A percentile compares a stretch with the other conserved stretches of the same genome.
Conservation (phyloP, 306 rosid species). For the Lablab purpureus region DNA sequence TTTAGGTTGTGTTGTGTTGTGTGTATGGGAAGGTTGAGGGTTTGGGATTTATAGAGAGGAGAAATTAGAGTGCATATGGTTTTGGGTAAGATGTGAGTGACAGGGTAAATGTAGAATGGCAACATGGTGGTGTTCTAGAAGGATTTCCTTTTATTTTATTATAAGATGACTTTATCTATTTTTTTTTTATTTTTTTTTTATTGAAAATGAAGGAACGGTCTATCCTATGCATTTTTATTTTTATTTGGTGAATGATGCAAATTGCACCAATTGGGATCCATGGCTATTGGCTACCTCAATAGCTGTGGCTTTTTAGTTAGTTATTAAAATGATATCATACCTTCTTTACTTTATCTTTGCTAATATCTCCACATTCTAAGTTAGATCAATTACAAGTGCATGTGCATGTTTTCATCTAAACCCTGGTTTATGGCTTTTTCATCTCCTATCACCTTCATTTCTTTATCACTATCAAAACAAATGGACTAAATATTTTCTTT, state of each 20-base stretch:
- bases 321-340: not conserved
- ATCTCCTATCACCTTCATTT: too few relatives aligned
- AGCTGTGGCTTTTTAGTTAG: not conserved
- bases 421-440: too few relatives aligned
- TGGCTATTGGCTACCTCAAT: not conserved
- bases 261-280: not conserved
- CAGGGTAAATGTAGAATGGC: not conserved
- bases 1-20: not conserved
- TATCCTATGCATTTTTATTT: not conserved
- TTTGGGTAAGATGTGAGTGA: not conserved
- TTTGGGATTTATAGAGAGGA: conserved; percentile 4
- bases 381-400: too few relatives aligned
- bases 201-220: not conserved
- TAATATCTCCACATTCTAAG: not conserved
- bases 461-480: too few relatives aligned
- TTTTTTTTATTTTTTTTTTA: not conserved
- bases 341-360: not conserved
- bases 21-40: not conserved
- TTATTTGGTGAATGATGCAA: too few relatives aligned
- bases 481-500: too few relatives aligned
- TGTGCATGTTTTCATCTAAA: too few relatives aligned
- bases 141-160: not conserved
- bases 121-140: not conserved
- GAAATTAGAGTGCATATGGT: not conserved
- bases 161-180: too few relatives aligned